These are phyloP conservation scores for Pseudocercospora fijiensis DNA, from an alignment of 2,329 filamentous ascomycete species.

Conservation along the genomic window DNA sequence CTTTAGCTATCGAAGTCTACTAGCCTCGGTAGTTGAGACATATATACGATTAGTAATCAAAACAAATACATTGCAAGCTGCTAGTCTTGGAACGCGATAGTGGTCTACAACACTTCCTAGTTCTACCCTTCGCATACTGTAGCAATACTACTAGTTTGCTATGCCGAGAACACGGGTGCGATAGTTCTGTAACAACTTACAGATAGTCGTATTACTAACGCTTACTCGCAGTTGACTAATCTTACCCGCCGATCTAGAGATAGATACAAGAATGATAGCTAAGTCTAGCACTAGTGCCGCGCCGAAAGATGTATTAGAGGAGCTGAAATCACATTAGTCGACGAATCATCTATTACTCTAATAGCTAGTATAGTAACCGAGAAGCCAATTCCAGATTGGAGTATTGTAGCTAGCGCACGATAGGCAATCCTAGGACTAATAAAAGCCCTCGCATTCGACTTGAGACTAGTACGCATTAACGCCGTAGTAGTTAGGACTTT, in stretches of 20 bases:
- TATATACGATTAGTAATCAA: no score
- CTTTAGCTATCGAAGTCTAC: no score
- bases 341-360: constrained; percentile 52
- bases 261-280: background rate
- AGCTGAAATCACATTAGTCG: background rate
- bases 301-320: background rate
- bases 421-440: constrained; percentile 53
- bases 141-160: background rate
- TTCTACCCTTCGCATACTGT: background rate
- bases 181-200: background rate
- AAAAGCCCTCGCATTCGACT: constrained; percentile 57
- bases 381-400: constrained; percentile 52
- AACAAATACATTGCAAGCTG: no score
- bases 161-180: background rate
- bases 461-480: constrained; percentile 63
- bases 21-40: no score
- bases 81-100: no score
- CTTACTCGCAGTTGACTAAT: background rate
- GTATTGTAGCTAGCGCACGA: constrained; percentile 47
- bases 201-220: background rate
- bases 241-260: background rate
- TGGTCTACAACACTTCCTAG: no score
- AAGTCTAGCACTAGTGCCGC: background rate
- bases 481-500: constrained; percentile 55
- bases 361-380: constrained; percentile 54